Conservation (phyloP, 257 asterid species). For the Solanum pennellii region DNA sequence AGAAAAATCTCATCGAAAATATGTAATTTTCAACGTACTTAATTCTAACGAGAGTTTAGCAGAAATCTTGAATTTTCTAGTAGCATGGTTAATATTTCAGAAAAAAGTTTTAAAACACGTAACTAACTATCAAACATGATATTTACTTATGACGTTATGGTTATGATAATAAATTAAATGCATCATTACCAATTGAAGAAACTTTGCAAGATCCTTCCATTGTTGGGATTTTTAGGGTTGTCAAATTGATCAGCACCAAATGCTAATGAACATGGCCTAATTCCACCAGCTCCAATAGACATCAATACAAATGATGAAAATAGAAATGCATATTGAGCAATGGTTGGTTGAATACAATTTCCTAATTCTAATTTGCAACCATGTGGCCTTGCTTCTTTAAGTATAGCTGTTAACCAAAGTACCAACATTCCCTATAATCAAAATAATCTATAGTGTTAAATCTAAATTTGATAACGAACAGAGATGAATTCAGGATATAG, state of each 20-base stretch:
- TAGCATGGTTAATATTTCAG: background rate
- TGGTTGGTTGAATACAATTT: conserved; percentile 25
- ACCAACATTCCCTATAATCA: conserved; percentile 31
- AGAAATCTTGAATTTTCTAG: no score
- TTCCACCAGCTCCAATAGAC: conserved; percentile 65
- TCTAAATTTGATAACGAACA: background rate
- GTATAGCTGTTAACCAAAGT: conserved; percentile 47
- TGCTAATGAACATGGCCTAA: conserved; percentile 66
- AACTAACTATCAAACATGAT: background rate
- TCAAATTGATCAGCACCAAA: conserved; percentile 80
- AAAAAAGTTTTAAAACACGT: no score
- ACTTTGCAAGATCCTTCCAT: conserved; percentile 37
- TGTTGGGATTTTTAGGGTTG: conserved; percentile 36
- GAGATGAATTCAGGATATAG: background rate
- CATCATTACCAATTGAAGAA: conserved; percentile 40
- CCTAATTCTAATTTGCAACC: conserved; percentile 22
- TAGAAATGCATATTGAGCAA: conserved; percentile 40
- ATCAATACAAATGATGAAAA: conserved; percentile 41
- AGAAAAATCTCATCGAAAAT: background rate
- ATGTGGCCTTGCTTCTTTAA: conserved; percentile 28
- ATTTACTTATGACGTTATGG: background rate
- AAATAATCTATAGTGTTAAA: background rate
- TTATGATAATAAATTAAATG: background rate
- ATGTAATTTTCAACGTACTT: background rate
- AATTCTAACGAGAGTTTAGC: background rate